These are phyloP conservation scores for Gyromitra esculenta DNA, from an alignment of 2,329 filamentous ascomycete genomes.

Conservation along the genomic window DNA sequence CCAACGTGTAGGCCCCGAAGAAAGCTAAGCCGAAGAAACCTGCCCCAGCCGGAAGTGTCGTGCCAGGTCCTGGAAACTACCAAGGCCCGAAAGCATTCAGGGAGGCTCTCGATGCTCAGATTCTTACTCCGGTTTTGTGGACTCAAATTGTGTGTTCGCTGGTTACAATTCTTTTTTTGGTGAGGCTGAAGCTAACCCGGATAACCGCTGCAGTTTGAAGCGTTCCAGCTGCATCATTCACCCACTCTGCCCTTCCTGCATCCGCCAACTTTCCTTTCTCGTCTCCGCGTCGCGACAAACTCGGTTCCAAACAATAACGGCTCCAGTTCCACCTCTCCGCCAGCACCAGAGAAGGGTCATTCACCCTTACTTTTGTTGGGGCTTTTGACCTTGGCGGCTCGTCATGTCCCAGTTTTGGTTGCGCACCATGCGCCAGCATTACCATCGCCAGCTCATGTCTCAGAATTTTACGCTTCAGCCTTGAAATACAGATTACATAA, in stretches of 20 bases:
- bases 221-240: conserved; percentile 76
- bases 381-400: conserved; percentile 74
- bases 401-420: conserved; percentile 72
- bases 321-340: conserved; percentile 39
- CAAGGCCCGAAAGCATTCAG: conserved; percentile 62
- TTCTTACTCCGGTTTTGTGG: conserved; percentile 74
- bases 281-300: conserved; percentile 56
- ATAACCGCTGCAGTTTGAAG: conserved; percentile 65
- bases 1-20: conserved; percentile 43
- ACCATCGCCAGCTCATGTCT: conserved; percentile 41
- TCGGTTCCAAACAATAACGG: conserved; percentile 19
- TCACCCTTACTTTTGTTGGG: conserved; percentile 71
- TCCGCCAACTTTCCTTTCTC: conserved; percentile 68
- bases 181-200: conserved; percentile 37
- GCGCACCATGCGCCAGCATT: conserved; percentile 61
- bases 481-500: conserved; percentile 64
- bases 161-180: conserved; percentile 12
- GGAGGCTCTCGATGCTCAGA: conserved; percentile 70
- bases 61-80: conserved; percentile 65
- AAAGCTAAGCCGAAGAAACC: conserved; percentile 57
- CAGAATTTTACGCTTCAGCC: conserved; percentile 57
- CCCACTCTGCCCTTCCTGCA: conserved; percentile 78
- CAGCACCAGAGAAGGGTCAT: conserved; percentile 58
- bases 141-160: conserved; percentile 66
- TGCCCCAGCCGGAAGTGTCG: conserved; percentile 53